Base-by-base conservation (phyloP, 805 yeast species). In the Zygoascus bituminiphila region DNA sequence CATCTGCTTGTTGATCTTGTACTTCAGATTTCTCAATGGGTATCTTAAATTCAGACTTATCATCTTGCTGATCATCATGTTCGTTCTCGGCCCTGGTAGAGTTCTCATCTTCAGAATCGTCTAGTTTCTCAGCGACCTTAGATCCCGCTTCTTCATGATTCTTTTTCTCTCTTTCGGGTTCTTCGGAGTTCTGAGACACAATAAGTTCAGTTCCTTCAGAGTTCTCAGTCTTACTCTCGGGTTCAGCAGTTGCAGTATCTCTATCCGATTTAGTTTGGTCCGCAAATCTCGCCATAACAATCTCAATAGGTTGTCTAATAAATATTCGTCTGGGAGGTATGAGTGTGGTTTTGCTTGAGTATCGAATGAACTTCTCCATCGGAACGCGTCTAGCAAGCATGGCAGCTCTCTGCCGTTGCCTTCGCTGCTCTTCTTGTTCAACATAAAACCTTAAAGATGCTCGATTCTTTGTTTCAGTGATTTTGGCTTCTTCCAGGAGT, bases 351-450 rank as follows among this genome's bases (percentile, higher is more conserved):
- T 61, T 57, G 44, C 82, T 73, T 4, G 65, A 60, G 42, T 76
- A 72, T 42, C 87, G 69, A 9, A 88, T 61, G 8, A 81, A 79
- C 47, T 84, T 75, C 2, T 70, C 70, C 55, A 93, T 65, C 57
- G 77, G 79, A 38, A 70, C 70, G 53, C 89, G 77, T 57, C 74
- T 78, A 59, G 82, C 82, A 50, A 79, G 72, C 63, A 85, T 78
- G 51, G 84, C 67, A 41, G 83, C 87, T 48, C 89, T 70, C 59
- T 89, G 91, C 47, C 76, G 76, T 62, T 82, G 81, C 62, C 87
- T 88, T 58, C 87, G 82, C 42, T 79, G 81, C 38, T 83, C 69
- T 62, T 93, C 98, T 60, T 86, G 91, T 57, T 89, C 94, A 57
- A 82, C 78, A 61, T 85, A 93, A 57, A 76, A 72, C 53, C 84